Evolutionary conservation across 2,329 filamentous ascomycete species (phyloP), one percentile per base, ranked within the genome.

Genomic region (Exophiala viscosa): DNA sequence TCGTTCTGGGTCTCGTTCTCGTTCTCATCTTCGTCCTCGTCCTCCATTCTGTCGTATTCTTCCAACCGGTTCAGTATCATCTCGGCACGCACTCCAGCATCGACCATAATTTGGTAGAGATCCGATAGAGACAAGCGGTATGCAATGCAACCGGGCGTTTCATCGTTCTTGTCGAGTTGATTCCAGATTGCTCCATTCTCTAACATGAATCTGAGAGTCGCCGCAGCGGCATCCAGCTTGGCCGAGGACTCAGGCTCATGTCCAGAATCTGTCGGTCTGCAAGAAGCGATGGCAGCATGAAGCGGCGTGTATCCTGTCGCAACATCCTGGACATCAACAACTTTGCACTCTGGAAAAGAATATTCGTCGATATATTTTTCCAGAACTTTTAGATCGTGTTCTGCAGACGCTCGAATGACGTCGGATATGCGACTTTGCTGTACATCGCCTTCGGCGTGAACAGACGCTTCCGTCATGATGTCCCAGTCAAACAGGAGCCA

Each of bases 161-260:
- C 92, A 63, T 90, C 81, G 62, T 88, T 86, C 60, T 77, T 73
- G 69, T 97, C 90, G 50, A 97, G 76, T 68, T 96, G 91, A 73
- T 99, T 99, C 93, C 93, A 99, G 62, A 97, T 96, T 9, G 90
- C 93, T 31, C 93, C 93, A 62, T 87, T 86, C 65, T 91, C 80
- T 55, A 97, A 83, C 6, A 97, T 78, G 65, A 93, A 81, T 61
- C 82, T 80, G 3, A 96, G 75, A 0, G 86, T 85, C 47, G 84
- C 81, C 38, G 63, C 48, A 41, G 64, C 48, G 5, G 63, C 38
- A 5, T 61, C 70, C 67, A 50, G 45, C 14, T 17, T n/a, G 33
- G 18, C 33, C 48, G 71, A 62, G 20, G 73, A 70, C 18, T 73
- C 71, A 8, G 67, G 67, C 2, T 28, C 34, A 32, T 48, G 31